Evolutionary conservation across 768 basidiomycete genomes (phyloP), one percentile per base, ranked within the genome.

Genomic region (Panaeolus cyanescens): DNA sequence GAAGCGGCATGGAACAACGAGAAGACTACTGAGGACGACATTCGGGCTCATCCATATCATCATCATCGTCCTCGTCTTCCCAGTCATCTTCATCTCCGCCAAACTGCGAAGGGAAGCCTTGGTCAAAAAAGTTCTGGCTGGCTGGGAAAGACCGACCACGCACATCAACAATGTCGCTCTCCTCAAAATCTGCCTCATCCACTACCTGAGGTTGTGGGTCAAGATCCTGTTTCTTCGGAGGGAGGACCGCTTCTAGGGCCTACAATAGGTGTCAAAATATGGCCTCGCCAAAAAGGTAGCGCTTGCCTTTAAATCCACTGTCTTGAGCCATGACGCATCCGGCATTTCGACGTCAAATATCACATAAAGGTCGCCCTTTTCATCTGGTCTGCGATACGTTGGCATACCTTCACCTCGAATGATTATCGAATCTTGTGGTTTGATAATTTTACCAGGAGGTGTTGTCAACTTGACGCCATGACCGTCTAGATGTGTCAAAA

Each of bases 391-490:
- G 67, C 88, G 89, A 75, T 87, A 81, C 12, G 85, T 72, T 1
- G 95, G 95, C 95, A 98, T 96, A 36, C 96, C 96, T 75, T 98
- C 95, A 10, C 88, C 89, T 2, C 86, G 83, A 34, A 97, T 68
- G 17, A 90, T 79, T 62, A 95, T 91, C 20, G 87, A 85, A 64
- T 90, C 87, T 10, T 87, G 87, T 3, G 87, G 82, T 62, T 87
- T 85, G 69, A 96, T 84, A 30, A 95, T 85, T 71, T 89, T 91
- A 7, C 89, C 87, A 0, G 85, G 80, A 4, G 92, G 92, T 65
- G 85, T 89, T 0, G 86, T 76, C 12, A 97, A 85, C 34, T 85
- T 86, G 56, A 98, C 82, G n/a, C 95, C 95, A 13, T 95, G 86
- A 9, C 95, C 95, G 70, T 99, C 96, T 31, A 99, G 81, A 72